Evolutionary conservation across 371 early-diverging fungal species (phyloP).

Genomic region (Mortierella sp.): DNA sequence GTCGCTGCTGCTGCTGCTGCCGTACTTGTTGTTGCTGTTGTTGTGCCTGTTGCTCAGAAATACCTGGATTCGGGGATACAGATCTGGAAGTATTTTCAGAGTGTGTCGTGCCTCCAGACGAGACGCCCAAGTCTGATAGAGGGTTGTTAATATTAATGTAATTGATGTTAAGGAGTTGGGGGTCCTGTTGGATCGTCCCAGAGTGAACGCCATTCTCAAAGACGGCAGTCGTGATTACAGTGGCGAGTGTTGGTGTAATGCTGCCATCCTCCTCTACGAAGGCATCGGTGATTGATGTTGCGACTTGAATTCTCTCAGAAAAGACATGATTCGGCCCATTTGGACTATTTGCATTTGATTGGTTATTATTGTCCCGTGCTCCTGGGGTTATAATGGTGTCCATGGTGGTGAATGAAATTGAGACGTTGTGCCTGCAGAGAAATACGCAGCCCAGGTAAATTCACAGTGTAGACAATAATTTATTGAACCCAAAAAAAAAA

Average conservation of each 20-base stretch:
- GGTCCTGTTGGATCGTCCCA: slow-evolving; percentile 16
- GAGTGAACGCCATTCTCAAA: slow-evolving; percentile 32
- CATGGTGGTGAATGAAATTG: slow-evolving; percentile 9
- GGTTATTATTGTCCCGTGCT: neutral
- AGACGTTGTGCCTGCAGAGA: too few species aligned
- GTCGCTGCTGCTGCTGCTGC: slow-evolving; percentile 42
- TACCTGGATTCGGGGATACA: slow-evolving; percentile 7
- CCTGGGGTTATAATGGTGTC: slow-evolving; percentile 18
- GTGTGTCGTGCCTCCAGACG: neutral
- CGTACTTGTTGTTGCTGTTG: slow-evolving; percentile 12
- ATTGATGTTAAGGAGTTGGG: neutral
- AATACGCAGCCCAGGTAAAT: too few species aligned
- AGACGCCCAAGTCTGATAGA: neutral
- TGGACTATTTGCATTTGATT: neutral
- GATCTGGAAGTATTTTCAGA: slow-evolving; percentile 16
- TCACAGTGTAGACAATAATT: too few species aligned
- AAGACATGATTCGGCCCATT: neutral
- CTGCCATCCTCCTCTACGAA: slow-evolving; percentile 34
- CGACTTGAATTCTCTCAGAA: slow-evolving; percentile 25
- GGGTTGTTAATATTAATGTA: slow-evolving; percentile 1
- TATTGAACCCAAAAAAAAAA: too few species aligned
- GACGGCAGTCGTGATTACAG: slow-evolving; percentile 24
- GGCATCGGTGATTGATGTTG: slow-evolving; percentile 25
- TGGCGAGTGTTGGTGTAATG: slow-evolving; percentile 26
- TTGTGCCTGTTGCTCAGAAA: neutral